Conservation (phyloP, 2,329 filamentous ascomycete species). For the Endoconidiophora laricicola region DNA sequence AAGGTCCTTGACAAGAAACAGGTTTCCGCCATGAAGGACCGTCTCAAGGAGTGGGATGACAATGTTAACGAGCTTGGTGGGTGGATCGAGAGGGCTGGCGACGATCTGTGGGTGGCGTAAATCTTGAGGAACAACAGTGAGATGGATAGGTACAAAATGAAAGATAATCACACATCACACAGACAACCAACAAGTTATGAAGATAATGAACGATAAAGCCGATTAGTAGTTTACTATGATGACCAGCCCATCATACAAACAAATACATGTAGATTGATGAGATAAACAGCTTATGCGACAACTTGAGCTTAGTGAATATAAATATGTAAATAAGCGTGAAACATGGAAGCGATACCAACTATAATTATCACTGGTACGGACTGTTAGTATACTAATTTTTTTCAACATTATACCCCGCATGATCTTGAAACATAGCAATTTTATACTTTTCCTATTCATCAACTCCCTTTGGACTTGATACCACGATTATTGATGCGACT, state of each 20-base stretch:
- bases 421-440: no score
- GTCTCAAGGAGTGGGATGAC: constrained; percentile 85
- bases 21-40: constrained; percentile 77
- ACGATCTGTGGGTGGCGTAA: constrained; percentile 87
- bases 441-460: no score
- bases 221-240: not conserved
- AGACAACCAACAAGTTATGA: not conserved
- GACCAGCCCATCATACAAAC: not conserved
- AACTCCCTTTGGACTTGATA: constrained; percentile 16
- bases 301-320: no score
- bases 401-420: no score
- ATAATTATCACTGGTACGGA: no score
- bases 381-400: no score
- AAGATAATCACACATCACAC: not conserved
- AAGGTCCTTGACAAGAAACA: constrained; percentile 94
- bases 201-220: constrained; percentile 7
- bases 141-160: not conserved
- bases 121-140: not conserved
- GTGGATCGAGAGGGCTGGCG: constrained; percentile 87
- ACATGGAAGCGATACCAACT: no score
- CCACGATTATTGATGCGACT: constrained; percentile 39
- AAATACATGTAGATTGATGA: no score
- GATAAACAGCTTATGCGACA: no score
- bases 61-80: constrained; percentile 92
- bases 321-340: no score